Evolutionary conservation across 2,329 filamentous ascomycete genomes (phyloP), one percentile per base, ranked within the genome.

Genomic region (Fusarium falciforme): DNA sequence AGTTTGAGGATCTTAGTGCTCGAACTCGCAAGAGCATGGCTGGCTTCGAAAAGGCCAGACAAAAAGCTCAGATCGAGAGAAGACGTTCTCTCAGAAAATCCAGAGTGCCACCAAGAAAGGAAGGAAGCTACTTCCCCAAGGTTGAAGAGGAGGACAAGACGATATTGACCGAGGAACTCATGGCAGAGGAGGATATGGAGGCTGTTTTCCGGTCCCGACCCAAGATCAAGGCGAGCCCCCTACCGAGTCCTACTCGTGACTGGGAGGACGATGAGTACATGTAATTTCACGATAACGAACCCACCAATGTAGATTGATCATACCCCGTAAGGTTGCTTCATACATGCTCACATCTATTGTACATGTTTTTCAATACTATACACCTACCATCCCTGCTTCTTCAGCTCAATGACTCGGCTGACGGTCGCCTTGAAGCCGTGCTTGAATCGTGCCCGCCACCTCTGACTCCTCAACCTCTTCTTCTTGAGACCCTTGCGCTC

Each of bases 201-300:
- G 93, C 92, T 29, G 92, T 98, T 1, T 98, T 98, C 81, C 94
- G 92, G 83, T 95, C 93, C 72, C 84, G 95, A 73, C 95, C 95
- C 0, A 93, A 91, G 81, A 90, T 98, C 74, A 92, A 92, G 73
- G 89, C 90, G 12, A 97, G 94, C 80, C 94, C 95, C 2, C 80
- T 91, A 3, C 84, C 85, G 10, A 89, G 85, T 64, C 88, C 88
- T 3, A 82, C 79, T 7, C 84, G 80, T 67, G 80, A 83, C 29
- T 83, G 78, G 79, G 72, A 75, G 16, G 72, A 74, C 22, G 76
- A 79, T 54, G 73, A 75, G 27, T 77, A 73, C 60, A 77, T 77
- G 75, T 79, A 69, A 67, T 52, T 59, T 66, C 66, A 65, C 57
- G 72, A 74, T 64, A 59, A 76, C 62, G 64, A 71, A 57, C 52